Evolutionary conservation across 1,284 basidiomycete species (phyloP).

Genomic region (Polyporus tsugae): DNA sequence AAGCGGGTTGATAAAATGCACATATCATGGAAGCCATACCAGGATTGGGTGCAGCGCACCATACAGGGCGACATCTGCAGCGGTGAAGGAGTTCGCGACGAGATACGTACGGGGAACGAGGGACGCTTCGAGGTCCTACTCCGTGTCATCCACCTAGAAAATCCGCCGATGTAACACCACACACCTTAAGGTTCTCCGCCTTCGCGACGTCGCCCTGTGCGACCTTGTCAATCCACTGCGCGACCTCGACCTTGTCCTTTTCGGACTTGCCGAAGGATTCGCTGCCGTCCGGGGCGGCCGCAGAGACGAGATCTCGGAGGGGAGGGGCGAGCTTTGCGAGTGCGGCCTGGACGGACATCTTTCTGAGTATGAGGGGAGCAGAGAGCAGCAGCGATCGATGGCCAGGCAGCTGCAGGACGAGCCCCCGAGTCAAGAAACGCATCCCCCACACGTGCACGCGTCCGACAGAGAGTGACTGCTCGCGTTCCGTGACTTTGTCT

Average conservation of each 20-base stretch:
- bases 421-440: constrained; percentile 35
- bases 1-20: background rate
- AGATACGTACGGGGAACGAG: constrained; percentile 84
- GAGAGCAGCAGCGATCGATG: constrained; percentile 30
- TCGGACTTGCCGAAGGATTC: constrained; percentile 62
- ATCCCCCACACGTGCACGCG: constrained; percentile 38
- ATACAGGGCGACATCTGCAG: constrained; percentile 88
- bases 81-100: constrained; percentile 83
- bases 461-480: constrained; percentile 9
- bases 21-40: constrained; percentile 55
- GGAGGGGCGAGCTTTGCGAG: constrained; percentile 60
- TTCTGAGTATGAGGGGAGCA: constrained; percentile 36
- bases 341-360: constrained; percentile 66
- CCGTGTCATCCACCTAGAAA: constrained; percentile 20
- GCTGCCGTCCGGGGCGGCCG: constrained; percentile 51
- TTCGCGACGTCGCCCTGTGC: constrained; percentile 58
- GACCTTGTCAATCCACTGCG: constrained; percentile 75
- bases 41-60: constrained; percentile 82
- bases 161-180: constrained; percentile 8
- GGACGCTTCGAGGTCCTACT: constrained; percentile 76
- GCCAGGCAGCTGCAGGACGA: constrained; percentile 20
- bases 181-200: constrained; percentile 59
- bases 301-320: constrained; percentile 65
- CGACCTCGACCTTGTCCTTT: constrained; percentile 68
- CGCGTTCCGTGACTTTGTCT: constrained; percentile 27